Base-by-base conservation (phyloP, 208 protist genomes). In the Leptomonas pyrrhocoris region DNA sequence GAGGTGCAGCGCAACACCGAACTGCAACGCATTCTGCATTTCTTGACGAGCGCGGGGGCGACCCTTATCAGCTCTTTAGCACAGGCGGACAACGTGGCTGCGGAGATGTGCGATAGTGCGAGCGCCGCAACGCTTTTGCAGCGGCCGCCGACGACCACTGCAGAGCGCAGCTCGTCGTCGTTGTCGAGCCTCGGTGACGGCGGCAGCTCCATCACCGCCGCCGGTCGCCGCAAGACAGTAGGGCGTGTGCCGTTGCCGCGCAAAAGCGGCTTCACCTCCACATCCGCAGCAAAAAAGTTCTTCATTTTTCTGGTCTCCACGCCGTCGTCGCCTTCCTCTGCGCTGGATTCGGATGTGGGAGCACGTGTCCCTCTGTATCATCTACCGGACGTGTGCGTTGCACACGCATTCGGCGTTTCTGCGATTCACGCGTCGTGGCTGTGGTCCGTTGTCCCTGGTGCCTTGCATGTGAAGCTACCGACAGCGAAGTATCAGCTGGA, bases 371-470 rank as follows among this genome's bases (percentile, higher is more conserved):
- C 34, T 40, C 46, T 27, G 9, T 30, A 49, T 25, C 45, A 34
- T 27, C 19, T 76, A 19, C 49, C 69, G 4, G 75, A 76, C 16
- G 75, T 81, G 43, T 68, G 55, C 31, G 48, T 84, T 2, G 84
- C 84, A 2, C 84, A 89, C 72, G 80, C 80, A 8, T 55, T 85
- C n/a, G 84, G 84, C 7, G 66, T 89, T 23, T 79, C 80, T 23
- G 77, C 78, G 0, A 70, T 89, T 19, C 72, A 72, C 38, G 62
- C 78, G 9, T 55, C 61, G 23, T 89, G 84, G 84, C 61, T 86
- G 58, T 72, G 71, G 71, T 53, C 54, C 51, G 45, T 76, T 23
- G 40, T 46, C n/a, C 71, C 71, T 13, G 71, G 71, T 25, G 48
- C 55, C 3, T 16, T 50, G 48, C 71, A 54, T 18, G 62, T 76